These are phyloP conservation scores for Phytopythium cucurbitacearum DNA, from an alignment of 352 stramenopile species.

Conservation along the genomic window DNA sequence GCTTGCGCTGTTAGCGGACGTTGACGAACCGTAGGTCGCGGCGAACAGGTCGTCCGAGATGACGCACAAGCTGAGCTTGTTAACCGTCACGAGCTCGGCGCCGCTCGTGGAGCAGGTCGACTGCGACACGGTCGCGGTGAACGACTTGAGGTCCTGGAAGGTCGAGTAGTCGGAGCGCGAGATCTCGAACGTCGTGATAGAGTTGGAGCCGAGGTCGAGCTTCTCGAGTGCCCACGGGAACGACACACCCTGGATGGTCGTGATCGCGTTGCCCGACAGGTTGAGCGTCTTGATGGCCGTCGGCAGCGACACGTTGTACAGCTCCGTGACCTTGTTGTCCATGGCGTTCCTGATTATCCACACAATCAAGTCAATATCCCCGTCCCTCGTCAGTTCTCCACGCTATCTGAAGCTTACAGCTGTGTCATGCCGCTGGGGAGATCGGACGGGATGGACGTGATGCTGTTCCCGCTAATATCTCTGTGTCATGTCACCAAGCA, in stretches of 20 bases:
- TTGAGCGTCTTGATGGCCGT: slow-evolving; percentile 43
- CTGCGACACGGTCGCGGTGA: slow-evolving; percentile 39
- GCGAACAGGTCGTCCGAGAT: slow-evolving; percentile 61
- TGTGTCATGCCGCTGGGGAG: slow-evolving; percentile 28
- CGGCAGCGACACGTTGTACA: slow-evolving; percentile 50
- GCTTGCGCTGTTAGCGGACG: slow-evolving; percentile 8
- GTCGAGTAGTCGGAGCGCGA: slow-evolving; percentile 55
- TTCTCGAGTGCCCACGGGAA: slow-evolving; percentile 50
- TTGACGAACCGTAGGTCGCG: slow-evolving; percentile 27
- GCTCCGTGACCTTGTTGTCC: slow-evolving; percentile 10
- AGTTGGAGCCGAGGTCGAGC: slow-evolving; percentile 36
- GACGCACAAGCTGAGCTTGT: slow-evolving; percentile 43
- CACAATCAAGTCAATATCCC: neutral
- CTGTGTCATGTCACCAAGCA: slow-evolving; percentile 8
- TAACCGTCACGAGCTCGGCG: slow-evolving; percentile 37
- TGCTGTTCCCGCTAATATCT: slow-evolving; percentile 42
- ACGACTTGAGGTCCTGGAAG: slow-evolving; percentile 36
- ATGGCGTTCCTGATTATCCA: slow-evolving; percentile 2
- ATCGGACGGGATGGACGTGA: slow-evolving; percentile 24
- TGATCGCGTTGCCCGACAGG: slow-evolving; percentile 56
- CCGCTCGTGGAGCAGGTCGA: slow-evolving; percentile 34
- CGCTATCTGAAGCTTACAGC: slow-evolving; percentile 14
- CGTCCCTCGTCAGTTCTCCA: neutral
- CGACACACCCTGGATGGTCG: slow-evolving; percentile 41
- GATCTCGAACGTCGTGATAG: slow-evolving; percentile 69